Conservation (phyloP, 306 rosid genomes). For the Gillenia trifoliata region DNA sequence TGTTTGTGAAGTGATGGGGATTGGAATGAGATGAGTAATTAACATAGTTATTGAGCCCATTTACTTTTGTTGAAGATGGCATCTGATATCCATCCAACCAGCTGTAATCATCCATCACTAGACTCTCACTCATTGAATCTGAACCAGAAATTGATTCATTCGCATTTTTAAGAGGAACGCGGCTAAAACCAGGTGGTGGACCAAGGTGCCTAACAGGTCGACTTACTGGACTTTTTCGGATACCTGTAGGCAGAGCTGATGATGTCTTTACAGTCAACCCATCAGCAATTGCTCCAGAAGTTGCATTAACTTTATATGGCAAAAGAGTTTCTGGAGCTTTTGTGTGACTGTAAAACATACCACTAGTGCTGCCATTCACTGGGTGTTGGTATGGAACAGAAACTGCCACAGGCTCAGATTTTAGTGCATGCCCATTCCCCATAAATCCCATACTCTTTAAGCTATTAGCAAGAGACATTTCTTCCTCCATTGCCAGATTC, state of each 20-base stretch:
- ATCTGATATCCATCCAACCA: constrained; percentile 99
- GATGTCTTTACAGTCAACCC: constrained; percentile 31
- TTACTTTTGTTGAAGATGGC: constrained; percentile 50
- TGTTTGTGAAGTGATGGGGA: constrained; percentile 33
- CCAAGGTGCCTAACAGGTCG: constrained; percentile 88
- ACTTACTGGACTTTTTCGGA: constrained; percentile 56
- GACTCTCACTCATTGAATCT: constrained; percentile 51
- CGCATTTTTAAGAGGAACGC: constrained; percentile 49
- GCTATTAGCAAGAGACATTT: constrained; percentile 46
- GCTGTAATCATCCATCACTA: constrained; percentile 76
- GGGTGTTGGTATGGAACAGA: constrained; percentile 54
- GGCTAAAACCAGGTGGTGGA: constrained; percentile 94
- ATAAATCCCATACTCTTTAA: constrained; percentile 55
- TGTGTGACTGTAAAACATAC: constrained; percentile 34
- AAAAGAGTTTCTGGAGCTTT: constrained; percentile 40
- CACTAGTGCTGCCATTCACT: constrained; percentile 24
- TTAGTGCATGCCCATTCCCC: constrained; percentile 57
- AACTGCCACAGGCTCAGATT: constrained; percentile 37
- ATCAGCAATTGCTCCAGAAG: constrained; percentile 33
- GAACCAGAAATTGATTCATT: constrained; percentile 39
- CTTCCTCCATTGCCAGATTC: constrained; percentile 50
- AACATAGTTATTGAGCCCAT: constrained; percentile 35
- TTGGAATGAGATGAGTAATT: constrained; percentile 39
- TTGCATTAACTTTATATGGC: constrained; percentile 44
- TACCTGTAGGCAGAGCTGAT: constrained; percentile 38